Evolutionary conservation across 768 basidiomycete species (phyloP).

Genomic region (Tubosaeta sp.): DNA sequence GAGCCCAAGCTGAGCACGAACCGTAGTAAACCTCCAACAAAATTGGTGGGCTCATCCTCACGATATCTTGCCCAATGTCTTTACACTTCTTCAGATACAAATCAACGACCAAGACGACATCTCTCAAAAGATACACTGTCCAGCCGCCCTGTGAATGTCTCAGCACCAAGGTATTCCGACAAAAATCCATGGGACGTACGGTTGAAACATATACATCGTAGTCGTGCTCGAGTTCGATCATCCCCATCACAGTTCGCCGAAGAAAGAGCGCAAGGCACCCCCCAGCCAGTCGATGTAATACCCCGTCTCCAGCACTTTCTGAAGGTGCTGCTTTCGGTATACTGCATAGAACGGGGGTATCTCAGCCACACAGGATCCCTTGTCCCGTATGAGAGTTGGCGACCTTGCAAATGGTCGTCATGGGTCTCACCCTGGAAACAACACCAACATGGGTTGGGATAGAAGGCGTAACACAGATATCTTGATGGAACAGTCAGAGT

Average conservation of each 20-base stretch:
- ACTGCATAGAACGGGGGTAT: conserved; percentile 44
- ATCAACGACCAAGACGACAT: neutral
- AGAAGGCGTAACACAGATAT: no score
- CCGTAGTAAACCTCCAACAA: no score
- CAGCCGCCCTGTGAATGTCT: no score
- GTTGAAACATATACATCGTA: conserved; percentile 40
- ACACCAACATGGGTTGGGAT: neutral
- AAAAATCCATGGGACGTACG: conserved; percentile 25
- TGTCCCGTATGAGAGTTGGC: conserved; percentile 8
- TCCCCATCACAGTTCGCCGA: conserved; percentile 26
- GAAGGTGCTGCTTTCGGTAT: conserved; percentile 38
- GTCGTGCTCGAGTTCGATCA: conserved; percentile 41
- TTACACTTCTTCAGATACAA: neutral
- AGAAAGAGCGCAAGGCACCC: conserved; percentile 29
- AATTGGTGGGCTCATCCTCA: no score
- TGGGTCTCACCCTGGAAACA: neutral
- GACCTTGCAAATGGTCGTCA: neutral
- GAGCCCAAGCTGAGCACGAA: no score
- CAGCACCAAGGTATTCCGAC: neutral
- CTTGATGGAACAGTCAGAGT: no score
- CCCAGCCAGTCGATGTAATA: conserved; percentile 40
- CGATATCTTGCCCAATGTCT: no score
- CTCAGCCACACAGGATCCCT: conserved; percentile 34
- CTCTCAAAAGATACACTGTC: no score
- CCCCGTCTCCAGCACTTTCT: conserved; percentile 39